A percentile compares a stretch with the other conserved stretches of the same genome.
Evolutionary conservation across 2,329 filamentous ascomycete genomes (phyloP).

Genomic region (Botrytis porri): DNA sequence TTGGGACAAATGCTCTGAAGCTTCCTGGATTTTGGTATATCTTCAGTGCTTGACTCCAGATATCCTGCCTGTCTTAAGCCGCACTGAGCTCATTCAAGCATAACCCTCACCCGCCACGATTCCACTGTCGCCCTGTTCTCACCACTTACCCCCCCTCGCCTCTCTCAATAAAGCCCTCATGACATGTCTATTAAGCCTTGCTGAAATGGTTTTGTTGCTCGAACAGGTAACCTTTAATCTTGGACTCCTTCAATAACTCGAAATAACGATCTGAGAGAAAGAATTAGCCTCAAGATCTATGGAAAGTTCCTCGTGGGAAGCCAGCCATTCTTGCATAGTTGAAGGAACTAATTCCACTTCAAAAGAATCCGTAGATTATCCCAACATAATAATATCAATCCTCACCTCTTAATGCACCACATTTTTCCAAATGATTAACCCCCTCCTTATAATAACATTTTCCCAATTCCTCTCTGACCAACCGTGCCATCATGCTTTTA

Average conservation of each 20-base stretch:
- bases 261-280: constrained; percentile 67
- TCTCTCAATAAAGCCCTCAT: not conserved
- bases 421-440: constrained; percentile 87
- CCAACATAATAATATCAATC: not conserved
- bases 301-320: not conserved
- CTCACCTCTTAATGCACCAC: constrained; percentile 76
- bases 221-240: constrained; percentile 76
- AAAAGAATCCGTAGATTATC: not conserved
- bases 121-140: not conserved
- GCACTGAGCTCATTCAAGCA: not conserved
- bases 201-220: constrained; percentile 73
- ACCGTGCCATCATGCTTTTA: constrained; percentile 80
- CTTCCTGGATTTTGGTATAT: not conserved
- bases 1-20: not conserved
- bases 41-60: not conserved
- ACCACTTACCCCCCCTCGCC: not conserved
- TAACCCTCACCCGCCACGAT: not conserved
- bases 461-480: constrained; percentile 77
- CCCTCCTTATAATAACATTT: constrained; percentile 84
- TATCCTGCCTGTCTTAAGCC: not conserved
- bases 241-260: constrained; percentile 70
- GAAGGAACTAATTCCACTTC: not conserved
- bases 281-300: constrained; percentile 4
- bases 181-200: constrained; percentile 40
- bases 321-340: not conserved